Base-by-base conservation (phyloP, 208 protist species). In the Wallacemonas rigidus region DNA sequence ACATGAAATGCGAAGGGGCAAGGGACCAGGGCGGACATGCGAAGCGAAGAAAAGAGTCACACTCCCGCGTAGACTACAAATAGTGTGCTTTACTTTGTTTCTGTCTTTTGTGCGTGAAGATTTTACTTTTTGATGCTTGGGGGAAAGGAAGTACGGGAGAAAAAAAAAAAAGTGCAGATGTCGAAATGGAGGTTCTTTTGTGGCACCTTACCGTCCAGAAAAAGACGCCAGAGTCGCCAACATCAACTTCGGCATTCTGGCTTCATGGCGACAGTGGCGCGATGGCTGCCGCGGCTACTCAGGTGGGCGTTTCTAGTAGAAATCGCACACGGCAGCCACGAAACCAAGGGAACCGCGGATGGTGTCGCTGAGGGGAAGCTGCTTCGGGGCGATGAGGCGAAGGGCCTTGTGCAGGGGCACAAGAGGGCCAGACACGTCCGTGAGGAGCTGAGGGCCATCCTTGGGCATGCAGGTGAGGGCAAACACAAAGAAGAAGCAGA, bases 291-390 rank as follows among this genome's bases (percentile, higher is more conserved):
- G 26, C 26, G 26, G 26, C 26, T 26, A 26, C 26, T 26, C 26
- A 26, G 36, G 56, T 38, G 35, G 43, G 8, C 36, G 11, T 65
- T 36, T 47, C 80, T 83, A 95, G 70, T 91, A 94, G 74, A 96
- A 94, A 62, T 96, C 91, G 78, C 91, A 96, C 74, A 93, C 60
- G 71, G 92, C 91, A 7, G 88, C 88, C 69, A 89, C 81, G 67
- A 93, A 79, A 65, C 85, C 91, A 58, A 96, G 80, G 12, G 77
- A 50, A 55, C 91, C 91, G 75, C 91, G 91, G 63, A 86, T 67
- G 63, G 76, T 91, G 80, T 94, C 80, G 77, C 78, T 81, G 58
- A 94, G 79, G 57, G 77, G 65, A 47, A 96, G 79, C 75, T 89
- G 80, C 64, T 81, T 85, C 11, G 91, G 91, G 14, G 88, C 76